Percentiles rank a stretch among this genome's conserved stretches.
These are phyloP conservation scores for Poronia punctata DNA, from an alignment of 495 filamentous ascomycete species.

Conservation along the genomic window DNA sequence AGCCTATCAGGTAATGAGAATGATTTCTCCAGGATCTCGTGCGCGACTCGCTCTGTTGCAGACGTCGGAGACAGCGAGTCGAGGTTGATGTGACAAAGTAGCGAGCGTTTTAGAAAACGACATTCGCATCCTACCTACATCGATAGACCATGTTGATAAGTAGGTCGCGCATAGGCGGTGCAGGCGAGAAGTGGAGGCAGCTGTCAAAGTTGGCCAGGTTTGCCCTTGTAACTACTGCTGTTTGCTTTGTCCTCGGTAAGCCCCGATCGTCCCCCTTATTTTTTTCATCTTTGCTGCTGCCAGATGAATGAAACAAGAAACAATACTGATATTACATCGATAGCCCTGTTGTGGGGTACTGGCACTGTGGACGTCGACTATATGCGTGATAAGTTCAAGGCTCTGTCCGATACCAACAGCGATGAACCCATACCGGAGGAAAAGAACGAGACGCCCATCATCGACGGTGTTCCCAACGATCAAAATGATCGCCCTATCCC, in stretches of 20 bases:
- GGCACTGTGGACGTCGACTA: constrained; percentile 11
- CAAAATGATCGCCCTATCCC: constrained; percentile 9
- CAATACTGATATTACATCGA: constrained; percentile 2
- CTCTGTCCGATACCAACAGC: neutral
- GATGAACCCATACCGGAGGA: constrained; percentile 4
- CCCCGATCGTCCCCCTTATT: neutral
- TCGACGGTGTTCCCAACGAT: constrained; percentile 11
- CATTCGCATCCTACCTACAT: too few relatives aligned
- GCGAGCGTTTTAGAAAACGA: too few relatives aligned
- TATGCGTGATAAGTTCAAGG: constrained; percentile 4
- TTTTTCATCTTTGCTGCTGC: neutral
- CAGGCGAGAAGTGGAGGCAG: constrained; percentile 7
- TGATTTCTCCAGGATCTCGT: too few relatives aligned
- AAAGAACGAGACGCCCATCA: constrained; percentile 1
- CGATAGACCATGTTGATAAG: neutral
- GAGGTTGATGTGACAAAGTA: too few relatives aligned
- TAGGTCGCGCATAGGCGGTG: constrained; percentile 2
- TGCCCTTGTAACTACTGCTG: neutral
- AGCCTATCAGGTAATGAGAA: too few relatives aligned
- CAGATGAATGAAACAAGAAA: neutral
- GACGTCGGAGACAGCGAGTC: too few relatives aligned
- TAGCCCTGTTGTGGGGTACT: constrained; percentile 8
- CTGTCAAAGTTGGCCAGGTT: neutral
- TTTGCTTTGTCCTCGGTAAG: constrained; percentile 9
- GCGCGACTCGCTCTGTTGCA: too few relatives aligned